Evolutionary conservation across 352 stramenopile species (phyloP), one percentile per base, ranked within the genome.

Genomic region (Phytophthora lateralis): DNA sequence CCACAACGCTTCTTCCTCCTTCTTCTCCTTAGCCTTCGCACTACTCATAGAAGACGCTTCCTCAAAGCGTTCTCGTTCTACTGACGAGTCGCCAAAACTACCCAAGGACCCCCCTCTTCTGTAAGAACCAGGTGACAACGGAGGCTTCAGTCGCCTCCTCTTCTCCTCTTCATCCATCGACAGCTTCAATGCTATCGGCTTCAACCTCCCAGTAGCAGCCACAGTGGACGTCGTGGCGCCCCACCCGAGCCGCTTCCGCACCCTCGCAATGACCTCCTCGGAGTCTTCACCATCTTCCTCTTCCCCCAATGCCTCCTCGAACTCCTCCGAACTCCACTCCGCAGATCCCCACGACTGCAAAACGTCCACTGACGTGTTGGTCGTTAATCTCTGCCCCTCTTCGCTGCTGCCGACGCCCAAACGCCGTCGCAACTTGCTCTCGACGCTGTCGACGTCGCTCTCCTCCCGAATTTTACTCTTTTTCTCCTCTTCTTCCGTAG

Each of bases 211-310:
- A 53, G 26, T 49, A 42, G 4, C 6, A 37, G 20, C n/a, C 27
- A 39, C n/a, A 56, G 14, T 2, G 27, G 55, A 39, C 27, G 35
- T 52, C 12, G 41, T 35, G 5, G 26, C 10, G 8, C 42, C 50
- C 74, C 71, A 81, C 1, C 77, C 77, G 11, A 90, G 75, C 6
- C 81, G 75, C 17, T 68, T 78, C 7, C 79, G 78, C 18, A 90
- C 80, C 4, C 81, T 76, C 43, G 83, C 73, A 52, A 89, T 89
- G 17, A 89, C 81, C 26, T 73, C 41, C 42, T 90, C 81, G 0
- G 81, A 63, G 49, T 87, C 67, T 48, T 87, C 78, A 24, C 26
- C 71, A 3, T 24, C 51, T 10, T 50, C 41, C 32, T 62, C 52
- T 2, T 49, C 45, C 37, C 35, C 41, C 7, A 47, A 30, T 34